Percentiles rank a stretch among this genome's conserved stretches.
Evolutionary conservation across 1,284 basidiomycete genomes (phyloP).

Genomic region (Marasmius tenuissimus): DNA sequence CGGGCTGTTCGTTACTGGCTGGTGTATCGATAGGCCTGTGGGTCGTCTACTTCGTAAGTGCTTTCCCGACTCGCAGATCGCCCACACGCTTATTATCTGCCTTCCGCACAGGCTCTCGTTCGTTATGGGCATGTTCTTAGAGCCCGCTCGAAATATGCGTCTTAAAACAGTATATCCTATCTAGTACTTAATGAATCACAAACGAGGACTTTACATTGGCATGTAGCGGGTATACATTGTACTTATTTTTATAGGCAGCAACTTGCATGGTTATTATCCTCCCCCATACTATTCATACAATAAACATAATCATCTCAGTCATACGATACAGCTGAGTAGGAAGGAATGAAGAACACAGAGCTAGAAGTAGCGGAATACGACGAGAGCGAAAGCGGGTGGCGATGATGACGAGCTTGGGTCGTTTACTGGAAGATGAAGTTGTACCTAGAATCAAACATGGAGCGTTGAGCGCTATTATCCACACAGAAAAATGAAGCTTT

Average conservation of each 20-base stretch:
- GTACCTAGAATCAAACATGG: slow-evolving; percentile 37
- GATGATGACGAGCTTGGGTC: background rate
- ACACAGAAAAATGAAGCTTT: slow-evolving; percentile 10
- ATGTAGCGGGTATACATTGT: too few relatives aligned
- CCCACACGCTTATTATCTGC: too few relatives aligned
- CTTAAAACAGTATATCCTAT: too few relatives aligned
- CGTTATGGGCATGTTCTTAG: too few relatives aligned
- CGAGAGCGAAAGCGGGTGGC: background rate
- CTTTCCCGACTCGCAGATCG: too few relatives aligned
- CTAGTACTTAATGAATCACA: too few relatives aligned
- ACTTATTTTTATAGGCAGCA: too few relatives aligned
- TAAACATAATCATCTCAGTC: background rate
- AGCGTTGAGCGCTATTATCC: background rate
- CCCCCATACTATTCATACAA: background rate
- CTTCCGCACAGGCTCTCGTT: too few relatives aligned
- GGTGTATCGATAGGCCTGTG: slow-evolving; percentile 28
- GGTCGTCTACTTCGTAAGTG: slow-evolving; percentile 18
- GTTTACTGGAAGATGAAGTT: slow-evolving; percentile 73
- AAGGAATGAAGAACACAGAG: background rate
- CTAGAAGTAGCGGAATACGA: background rate
- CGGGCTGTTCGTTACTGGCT: slow-evolving; percentile 31
- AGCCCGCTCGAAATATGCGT: too few relatives aligned
- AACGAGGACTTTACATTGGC: too few relatives aligned
- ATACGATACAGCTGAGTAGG: background rate
- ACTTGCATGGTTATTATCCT: too few relatives aligned